Evolutionary conservation across 2,329 filamentous ascomycete genomes (phyloP), one percentile per base, ranked within the genome.

Genomic region (Eutypella sp.): DNA sequence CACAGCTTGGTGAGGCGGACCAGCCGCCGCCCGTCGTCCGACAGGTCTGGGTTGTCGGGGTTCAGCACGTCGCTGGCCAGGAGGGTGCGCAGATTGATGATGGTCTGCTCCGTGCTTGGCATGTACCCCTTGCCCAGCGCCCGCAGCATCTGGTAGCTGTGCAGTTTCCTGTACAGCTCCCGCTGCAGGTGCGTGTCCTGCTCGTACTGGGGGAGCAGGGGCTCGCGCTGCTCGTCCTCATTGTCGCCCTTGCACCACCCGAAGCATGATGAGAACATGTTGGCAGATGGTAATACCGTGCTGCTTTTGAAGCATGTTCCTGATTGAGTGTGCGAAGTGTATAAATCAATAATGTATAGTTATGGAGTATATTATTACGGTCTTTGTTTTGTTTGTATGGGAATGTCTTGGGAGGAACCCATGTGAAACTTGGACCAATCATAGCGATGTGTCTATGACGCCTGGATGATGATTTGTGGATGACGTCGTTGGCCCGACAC

Each of bases 91-190:
- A 97, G 72, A 54, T 95, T 90, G 62, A 84, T 73, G 57, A 93
- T 85, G 55, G 78, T 62, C 65, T 97, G 92, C 56, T 93, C 85
- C 10, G 87, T 96, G 5, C 89, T 93, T 40, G 92, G 92, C 86
- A 97, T 91, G 67, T 84, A 96, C 5, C 92, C 92, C 59, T 88
- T 81, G 1, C 80, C 79, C 9, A 96, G 65, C 45, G 92, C 92
- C 44, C 87, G 80, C 23, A 90, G 64, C 85, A 96, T 95, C 73
- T 96, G 89, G 63, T 96, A 96, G 22, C 85, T 85, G 68, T 96
- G 92, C 49, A 97, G 78, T 74, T 96, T 96, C 66, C 92, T 83
- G 60, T 92, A 88, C 47, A 95, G 76, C 57, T 82, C 75, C 40
- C 82, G 76, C 75, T 96, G 88, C 44, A 91, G 71, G 25, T 75